phyloP scores from a whole-genome alignment of 441 rosid species.

The Adansonia rubrostipa region DNA sequence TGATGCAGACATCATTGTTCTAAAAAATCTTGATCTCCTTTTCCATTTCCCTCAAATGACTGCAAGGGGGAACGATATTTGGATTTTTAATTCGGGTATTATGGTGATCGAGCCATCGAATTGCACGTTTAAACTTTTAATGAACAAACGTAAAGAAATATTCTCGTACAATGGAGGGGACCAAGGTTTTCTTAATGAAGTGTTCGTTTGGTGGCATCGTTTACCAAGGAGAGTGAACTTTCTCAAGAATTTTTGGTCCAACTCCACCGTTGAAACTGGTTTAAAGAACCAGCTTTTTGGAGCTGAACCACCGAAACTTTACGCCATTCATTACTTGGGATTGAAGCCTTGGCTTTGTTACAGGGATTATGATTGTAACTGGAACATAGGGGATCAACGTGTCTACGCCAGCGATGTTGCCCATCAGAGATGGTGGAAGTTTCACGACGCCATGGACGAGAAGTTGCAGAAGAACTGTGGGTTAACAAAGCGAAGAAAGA shows the following conservation, averaged over 20 bases:
- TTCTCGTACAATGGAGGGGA: slow-evolving; percentile 96
- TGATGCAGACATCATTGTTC: slow-evolving; percentile 78
- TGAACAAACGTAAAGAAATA: slow-evolving; percentile 61
- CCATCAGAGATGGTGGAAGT: slow-evolving; percentile 81
- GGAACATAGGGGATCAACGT: slow-evolving; percentile 57
- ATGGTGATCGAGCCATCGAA: slow-evolving; percentile 95
- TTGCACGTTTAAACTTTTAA: slow-evolving; percentile 68
- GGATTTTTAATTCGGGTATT: slow-evolving; percentile 86
- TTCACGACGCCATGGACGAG: slow-evolving; percentile 71
- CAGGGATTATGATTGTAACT: slow-evolving; percentile 92
- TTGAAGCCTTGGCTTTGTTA: slow-evolving; percentile 92
- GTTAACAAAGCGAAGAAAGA: slow-evolving; percentile 61
- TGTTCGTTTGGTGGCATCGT: slow-evolving; percentile 93
- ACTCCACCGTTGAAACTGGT: slow-evolving; percentile 63
- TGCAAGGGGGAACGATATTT: slow-evolving; percentile 83
- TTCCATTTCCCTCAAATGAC: slow-evolving; percentile 86
- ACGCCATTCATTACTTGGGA: slow-evolving; percentile 83
- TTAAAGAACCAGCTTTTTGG: slow-evolving; percentile 75
- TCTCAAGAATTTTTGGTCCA: slow-evolving; percentile 92
- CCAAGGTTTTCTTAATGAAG: slow-evolving; percentile 86
- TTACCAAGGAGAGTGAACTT: slow-evolving; percentile 80
- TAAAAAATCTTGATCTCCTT: slow-evolving; percentile 72
- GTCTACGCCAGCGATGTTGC: slow-evolving; percentile 93
- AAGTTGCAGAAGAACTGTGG: slow-evolving; percentile 67
- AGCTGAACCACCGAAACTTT: slow-evolving; percentile 72